These are phyloP conservation scores for Larix sibirica DNA, from an alignment of 83 land plant genomes.

Conservation along the genomic window DNA sequence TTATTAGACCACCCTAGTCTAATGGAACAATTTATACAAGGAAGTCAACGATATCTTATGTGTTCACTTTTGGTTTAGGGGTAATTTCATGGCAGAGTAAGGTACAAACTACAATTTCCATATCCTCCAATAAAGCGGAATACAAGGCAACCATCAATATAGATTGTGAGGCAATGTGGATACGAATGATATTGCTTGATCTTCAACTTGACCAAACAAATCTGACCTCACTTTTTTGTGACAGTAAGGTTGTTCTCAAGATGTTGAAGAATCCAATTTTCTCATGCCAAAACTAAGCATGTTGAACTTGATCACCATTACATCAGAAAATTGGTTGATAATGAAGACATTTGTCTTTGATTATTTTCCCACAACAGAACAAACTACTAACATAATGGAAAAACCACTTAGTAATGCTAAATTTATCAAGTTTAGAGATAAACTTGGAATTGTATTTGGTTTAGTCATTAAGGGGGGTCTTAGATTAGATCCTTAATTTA, in stretches of 20 bases:
- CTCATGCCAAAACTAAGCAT: background rate
- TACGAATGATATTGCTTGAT: background rate
- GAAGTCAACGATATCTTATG: too few species aligned
- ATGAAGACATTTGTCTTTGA: background rate
- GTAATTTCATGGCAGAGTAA: too few species aligned
- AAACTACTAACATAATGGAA: background rate
- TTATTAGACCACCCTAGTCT: too few species aligned
- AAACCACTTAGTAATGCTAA: background rate
- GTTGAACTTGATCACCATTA: background rate
- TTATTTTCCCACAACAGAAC: background rate
- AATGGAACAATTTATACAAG: too few species aligned
- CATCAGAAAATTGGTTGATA: background rate
- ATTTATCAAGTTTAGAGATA: background rate
- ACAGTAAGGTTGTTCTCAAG: background rate
- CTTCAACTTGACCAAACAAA: background rate
- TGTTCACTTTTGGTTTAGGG: too few species aligned
- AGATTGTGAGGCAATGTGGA: background rate
- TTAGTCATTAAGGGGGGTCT: background rate
- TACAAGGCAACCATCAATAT: background rate
- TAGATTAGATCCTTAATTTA: too few species aligned
- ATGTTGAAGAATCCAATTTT: background rate
- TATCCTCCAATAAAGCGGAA: too few species aligned
- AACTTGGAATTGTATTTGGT: background rate
- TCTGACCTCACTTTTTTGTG: background rate
- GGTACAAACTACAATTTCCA: too few species aligned